Conservation (phyloP, 371 early-diverging fungal genomes). For the Vittaforma corneae region DNA sequence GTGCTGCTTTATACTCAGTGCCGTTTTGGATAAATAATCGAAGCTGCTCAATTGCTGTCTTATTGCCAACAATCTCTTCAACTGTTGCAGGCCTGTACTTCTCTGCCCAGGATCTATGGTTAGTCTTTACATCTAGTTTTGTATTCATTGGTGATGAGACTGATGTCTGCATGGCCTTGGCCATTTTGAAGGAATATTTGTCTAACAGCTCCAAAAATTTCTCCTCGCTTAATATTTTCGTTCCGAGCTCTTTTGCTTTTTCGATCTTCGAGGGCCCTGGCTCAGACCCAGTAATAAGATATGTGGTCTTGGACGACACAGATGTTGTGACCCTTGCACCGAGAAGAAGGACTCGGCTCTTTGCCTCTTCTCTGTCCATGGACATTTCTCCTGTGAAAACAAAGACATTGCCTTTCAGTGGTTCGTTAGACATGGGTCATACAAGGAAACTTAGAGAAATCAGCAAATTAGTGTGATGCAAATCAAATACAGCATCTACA, state of each 20-base stretch:
- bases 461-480: too few relatives aligned
- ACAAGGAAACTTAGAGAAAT: too few relatives aligned
- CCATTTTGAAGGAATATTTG: conserved; percentile 37
- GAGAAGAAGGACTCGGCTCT: conserved; percentile 42
- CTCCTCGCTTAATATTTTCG: conserved; percentile 73
- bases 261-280: conserved; percentile 77
- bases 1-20: conserved; percentile 62
- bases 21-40: conserved; percentile 64
- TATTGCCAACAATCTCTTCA: conserved; percentile 82
- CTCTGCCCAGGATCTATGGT: conserved; percentile 73
- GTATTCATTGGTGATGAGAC: neutral
- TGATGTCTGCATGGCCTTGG: neutral
- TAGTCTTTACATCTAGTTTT: neutral
- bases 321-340: conserved; percentile 68
- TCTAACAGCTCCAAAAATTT: conserved; percentile 68
- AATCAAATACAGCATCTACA: too few relatives aligned
- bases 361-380: conserved; percentile 47
- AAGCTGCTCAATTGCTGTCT: conserved; percentile 63
- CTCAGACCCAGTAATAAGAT: conserved; percentile 72
- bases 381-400: conserved; percentile 54
- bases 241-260: conserved; percentile 67
- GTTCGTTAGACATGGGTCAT: too few relatives aligned
- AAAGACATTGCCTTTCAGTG: conserved; percentile 40
- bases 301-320: conserved; percentile 76
- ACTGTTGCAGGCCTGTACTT: conserved; percentile 76